Evolutionary conservation across 1,284 basidiomycete genomes (phyloP).

Genomic region (Laetiporus sulphureus): DNA sequence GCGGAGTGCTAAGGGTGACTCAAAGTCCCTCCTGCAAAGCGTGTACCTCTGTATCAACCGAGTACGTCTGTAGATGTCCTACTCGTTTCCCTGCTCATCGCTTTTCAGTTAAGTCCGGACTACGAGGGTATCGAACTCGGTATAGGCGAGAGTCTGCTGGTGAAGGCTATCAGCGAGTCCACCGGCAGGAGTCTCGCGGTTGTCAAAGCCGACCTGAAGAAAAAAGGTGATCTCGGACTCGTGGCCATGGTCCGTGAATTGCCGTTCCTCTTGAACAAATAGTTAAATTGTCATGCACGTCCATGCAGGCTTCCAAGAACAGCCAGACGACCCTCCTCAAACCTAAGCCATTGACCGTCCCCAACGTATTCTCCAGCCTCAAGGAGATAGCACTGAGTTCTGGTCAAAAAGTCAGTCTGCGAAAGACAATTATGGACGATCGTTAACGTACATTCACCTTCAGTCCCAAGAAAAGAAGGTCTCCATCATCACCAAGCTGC

Average conservation of each 20-base stretch:
- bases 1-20: slow-evolving; percentile 67
- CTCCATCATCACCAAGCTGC: slow-evolving; percentile 89
- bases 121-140: slow-evolving; percentile 95
- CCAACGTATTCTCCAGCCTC: slow-evolving; percentile 81
- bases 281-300: background rate
- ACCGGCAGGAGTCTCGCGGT: slow-evolving; percentile 81
- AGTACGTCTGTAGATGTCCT: slow-evolving; percentile 37
- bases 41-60: slow-evolving; percentile 98
- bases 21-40: slow-evolving; percentile 71
- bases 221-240: slow-evolving; percentile 90
- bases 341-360: slow-evolving; percentile 85
- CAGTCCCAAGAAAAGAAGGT: slow-evolving; percentile 94
- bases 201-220: slow-evolving; percentile 91
- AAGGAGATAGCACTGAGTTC: slow-evolving; percentile 82
- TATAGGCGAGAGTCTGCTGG: slow-evolving; percentile 90
- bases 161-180: slow-evolving; percentile 94
- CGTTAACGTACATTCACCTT: background rate
- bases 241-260: slow-evolving; percentile 76
- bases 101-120: slow-evolving; percentile 80
- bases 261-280: background rate
- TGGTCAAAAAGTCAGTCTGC: slow-evolving; percentile 66
- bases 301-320: slow-evolving; percentile 85
- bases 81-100: slow-evolving; percentile 1
- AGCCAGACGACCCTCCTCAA: slow-evolving; percentile 95
- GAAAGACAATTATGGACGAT: background rate